Conservation (phyloP, 768 basidiomycete species). For the Jaapia argillacea region DNA sequence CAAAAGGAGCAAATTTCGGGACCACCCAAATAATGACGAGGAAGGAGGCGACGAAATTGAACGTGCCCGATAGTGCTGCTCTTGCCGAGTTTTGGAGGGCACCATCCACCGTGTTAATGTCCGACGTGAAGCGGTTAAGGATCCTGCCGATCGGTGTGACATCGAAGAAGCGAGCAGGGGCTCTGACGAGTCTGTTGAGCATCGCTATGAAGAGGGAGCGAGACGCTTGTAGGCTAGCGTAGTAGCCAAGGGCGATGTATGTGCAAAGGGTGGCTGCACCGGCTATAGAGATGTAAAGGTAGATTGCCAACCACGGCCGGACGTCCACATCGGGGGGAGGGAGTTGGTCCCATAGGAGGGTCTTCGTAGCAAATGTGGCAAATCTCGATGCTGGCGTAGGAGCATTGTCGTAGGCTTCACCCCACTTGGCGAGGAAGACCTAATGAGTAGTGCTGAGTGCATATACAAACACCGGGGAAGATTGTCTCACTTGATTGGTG, state of each 20-base stretch:
- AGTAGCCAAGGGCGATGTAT: constrained; percentile 55
- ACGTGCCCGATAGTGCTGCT: constrained; percentile 41
- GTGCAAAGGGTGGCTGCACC: constrained; percentile 44
- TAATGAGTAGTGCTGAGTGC: too few relatives aligned
- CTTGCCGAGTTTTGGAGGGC: constrained; percentile 47
- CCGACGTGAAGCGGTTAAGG: constrained; percentile 69
- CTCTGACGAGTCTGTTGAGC: constrained; percentile 44
- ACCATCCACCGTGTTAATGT: constrained; percentile 68
- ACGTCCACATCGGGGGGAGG: constrained; percentile 54
- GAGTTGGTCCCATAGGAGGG: constrained; percentile 29
- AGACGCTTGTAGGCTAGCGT: constrained; percentile 58
- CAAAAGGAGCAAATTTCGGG: constrained; percentile 57
- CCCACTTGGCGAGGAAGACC: constrained; percentile 62
- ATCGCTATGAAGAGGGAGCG: constrained; percentile 47
- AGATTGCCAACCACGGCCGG: constrained; percentile 56
- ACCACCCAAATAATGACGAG: constrained; percentile 51
- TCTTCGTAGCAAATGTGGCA: not conserved
- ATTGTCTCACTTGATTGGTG: constrained; percentile 38
- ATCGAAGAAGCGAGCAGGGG: constrained; percentile 65
- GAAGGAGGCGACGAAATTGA: constrained; percentile 58
- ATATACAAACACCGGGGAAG: not conserved
- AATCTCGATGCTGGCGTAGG: not conserved
- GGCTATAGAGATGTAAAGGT: constrained; percentile 49
- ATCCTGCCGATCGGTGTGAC: constrained; percentile 69
- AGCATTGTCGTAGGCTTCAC: constrained; percentile 47